Conservation (phyloP, 192 early-diverging fungal species). For the Entomortierella lignicola region DNA sequence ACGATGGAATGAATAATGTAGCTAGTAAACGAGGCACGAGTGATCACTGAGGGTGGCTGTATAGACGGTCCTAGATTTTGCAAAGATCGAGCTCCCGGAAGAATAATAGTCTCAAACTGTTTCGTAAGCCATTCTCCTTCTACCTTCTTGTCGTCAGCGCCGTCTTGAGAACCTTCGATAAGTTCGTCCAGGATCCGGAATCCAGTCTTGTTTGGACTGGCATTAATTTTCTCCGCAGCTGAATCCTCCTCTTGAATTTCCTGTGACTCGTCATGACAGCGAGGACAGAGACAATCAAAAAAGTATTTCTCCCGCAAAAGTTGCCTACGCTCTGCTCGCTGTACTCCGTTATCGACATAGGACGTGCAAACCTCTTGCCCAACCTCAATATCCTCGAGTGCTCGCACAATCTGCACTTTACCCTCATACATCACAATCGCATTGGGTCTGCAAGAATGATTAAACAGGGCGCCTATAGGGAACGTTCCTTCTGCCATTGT, state of each 20-base stretch:
- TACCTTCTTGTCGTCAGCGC: slow-evolving; percentile 20
- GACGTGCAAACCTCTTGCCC: slow-evolving; percentile 67
- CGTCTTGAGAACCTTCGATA: slow-evolving; percentile 32
- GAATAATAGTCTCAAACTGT: slow-evolving; percentile 41
- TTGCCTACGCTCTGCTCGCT: slow-evolving; percentile 45
- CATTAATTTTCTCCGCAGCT: neutral
- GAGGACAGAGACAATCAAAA: slow-evolving; percentile 61
- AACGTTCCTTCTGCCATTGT: slow-evolving; percentile 70
- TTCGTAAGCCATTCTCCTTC: slow-evolving; percentile 42
- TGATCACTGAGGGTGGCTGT: slow-evolving; percentile 19
- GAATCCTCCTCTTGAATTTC: neutral
- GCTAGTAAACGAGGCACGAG: slow-evolving; percentile 31
- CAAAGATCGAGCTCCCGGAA: slow-evolving; percentile 30
- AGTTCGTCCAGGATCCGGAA: slow-evolving; percentile 43
- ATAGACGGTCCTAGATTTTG: slow-evolving; percentile 21
- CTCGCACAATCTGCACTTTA: slow-evolving; percentile 58
- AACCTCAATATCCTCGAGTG: slow-evolving; percentile 61
- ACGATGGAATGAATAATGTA: slow-evolving; percentile 46
- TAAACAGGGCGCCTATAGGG: slow-evolving; percentile 71
- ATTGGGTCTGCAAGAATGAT: slow-evolving; percentile 78
- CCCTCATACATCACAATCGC: slow-evolving; percentile 66
- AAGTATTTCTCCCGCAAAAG: slow-evolving; percentile 61
- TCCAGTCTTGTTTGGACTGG: neutral
- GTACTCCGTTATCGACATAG: slow-evolving; percentile 68
- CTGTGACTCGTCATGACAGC: slow-evolving; percentile 35